Conservation (phyloP, 1,284 basidiomycete genomes). For the Lentinus polychrous region DNA sequence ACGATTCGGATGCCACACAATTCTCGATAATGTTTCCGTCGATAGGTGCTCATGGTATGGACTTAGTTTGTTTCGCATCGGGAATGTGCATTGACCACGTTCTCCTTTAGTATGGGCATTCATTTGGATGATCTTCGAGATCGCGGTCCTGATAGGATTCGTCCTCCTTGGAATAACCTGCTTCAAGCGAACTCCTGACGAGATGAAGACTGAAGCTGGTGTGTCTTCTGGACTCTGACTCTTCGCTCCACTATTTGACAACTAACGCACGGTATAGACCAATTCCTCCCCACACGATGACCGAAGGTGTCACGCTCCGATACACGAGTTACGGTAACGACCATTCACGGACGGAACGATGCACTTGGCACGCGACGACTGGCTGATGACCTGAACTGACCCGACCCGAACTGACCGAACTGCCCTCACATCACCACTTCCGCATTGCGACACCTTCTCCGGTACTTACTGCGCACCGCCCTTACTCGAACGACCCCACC, state of each 20-base stretch:
- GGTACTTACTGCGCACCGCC: no score
- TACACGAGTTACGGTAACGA: no score
- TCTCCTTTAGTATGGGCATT: constrained; percentile 66
- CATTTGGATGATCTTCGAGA: constrained; percentile 68
- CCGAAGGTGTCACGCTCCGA: not conserved
- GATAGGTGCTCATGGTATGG: constrained; percentile 58
- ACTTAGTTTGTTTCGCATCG: not conserved
- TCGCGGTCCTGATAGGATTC: constrained; percentile 62
- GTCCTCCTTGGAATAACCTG: constrained; percentile 61
- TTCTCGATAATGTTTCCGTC: constrained; percentile 63
- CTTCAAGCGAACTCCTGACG: constrained; percentile 45
- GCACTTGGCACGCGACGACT: no score
- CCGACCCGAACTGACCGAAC: no score
- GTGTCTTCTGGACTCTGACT: constrained; percentile 10
- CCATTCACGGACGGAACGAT: no score
- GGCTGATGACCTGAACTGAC: no score
- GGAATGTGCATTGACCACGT: not conserved
- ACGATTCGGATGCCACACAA: constrained; percentile 79
- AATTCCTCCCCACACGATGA: constrained; percentile 5
- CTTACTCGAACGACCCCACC: no score
- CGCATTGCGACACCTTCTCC: no score
- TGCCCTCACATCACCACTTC: no score
- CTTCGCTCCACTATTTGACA: not conserved
- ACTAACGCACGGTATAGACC: not conserved
- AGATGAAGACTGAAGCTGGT: constrained; percentile 35